Evolutionary conservation across 2,329 filamentous ascomycete genomes (phyloP).

Genomic region (Scleromitrula shiraiana): DNA sequence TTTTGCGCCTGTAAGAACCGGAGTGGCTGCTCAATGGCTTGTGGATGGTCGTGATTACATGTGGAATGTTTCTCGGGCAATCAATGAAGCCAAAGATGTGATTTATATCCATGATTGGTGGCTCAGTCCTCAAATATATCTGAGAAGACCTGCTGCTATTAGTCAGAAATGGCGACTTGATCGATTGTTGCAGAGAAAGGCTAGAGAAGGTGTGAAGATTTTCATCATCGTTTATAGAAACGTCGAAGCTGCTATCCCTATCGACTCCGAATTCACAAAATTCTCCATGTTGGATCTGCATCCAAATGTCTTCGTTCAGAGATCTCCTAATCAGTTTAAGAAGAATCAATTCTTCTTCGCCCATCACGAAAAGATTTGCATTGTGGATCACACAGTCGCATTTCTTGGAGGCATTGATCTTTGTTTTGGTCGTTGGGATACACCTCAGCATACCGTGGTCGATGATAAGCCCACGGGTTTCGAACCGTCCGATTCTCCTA

Average conservation of each 20-base stretch:
- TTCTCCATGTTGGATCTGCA: constrained; percentile 92
- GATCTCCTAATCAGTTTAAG: constrained; percentile 94
- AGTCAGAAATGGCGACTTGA: constrained; percentile 98
- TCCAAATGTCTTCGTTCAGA: constrained; percentile 90
- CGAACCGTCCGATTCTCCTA: constrained; percentile 66
- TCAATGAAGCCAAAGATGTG: constrained; percentile 94
- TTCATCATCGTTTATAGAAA: constrained; percentile 98
- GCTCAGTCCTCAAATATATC: constrained; percentile 92
- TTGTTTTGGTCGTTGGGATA: constrained; percentile 97
- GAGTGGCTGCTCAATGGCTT: constrained; percentile 90
- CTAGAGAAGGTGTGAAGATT: constrained; percentile 89
- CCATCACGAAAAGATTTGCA: constrained; percentile 96
- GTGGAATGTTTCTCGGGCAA: constrained; percentile 97
- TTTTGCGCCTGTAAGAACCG: constrained; percentile 81
- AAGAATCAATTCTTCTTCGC: constrained; percentile 99
- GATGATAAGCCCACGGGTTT: constrained; percentile 96
- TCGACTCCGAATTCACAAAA: constrained; percentile 97
- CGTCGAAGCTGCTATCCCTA: constrained; percentile 92
- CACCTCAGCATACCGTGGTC: constrained; percentile 79
- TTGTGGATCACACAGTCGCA: constrained; percentile 91
- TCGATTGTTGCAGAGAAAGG: constrained; percentile 85
- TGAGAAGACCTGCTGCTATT: constrained; percentile 87
- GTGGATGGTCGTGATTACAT: constrained; percentile 97
- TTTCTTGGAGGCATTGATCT: constrained; percentile 95
- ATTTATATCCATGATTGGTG: constrained; percentile 99